Conservation (phyloP, 352 stramenopile genomes). For the Thraustochytrium sp. region DNA sequence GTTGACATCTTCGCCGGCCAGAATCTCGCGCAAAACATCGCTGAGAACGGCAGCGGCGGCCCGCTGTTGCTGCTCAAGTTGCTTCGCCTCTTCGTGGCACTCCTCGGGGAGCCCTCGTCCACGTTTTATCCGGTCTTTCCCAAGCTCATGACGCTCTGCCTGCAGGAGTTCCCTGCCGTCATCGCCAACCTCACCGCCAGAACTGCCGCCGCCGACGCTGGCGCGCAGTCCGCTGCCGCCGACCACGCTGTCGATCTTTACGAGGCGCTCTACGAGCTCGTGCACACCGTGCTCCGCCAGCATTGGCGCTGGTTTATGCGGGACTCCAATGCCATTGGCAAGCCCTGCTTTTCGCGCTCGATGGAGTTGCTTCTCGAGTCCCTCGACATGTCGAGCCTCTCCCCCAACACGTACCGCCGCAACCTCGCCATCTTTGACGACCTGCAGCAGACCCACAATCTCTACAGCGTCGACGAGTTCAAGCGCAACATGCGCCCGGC, state of each 20-base stretch:
- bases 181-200: neutral
- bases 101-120: neutral
- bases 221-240: neutral
- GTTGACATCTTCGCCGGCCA: slow-evolving; percentile 6
- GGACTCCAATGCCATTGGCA: neutral
- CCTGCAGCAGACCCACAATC: neutral
- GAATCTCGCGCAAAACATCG: neutral
- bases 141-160: neutral
- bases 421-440: slow-evolving; percentile 35
- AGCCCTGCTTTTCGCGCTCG: neutral
- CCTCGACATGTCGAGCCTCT: neutral
- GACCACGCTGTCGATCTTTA: neutral
- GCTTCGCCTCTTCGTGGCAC: neutral
- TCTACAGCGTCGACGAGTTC: neutral
- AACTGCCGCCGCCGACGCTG: neutral
- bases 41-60: neutral
- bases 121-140: neutral
- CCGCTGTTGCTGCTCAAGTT: slow-evolving; percentile 22
- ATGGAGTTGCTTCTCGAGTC: slow-evolving; percentile 36
- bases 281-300: slow-evolving; percentile 22
- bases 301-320: slow-evolving; percentile 22
- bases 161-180: neutral
- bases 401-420: neutral
- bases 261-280: slow-evolving; percentile 27
- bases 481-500: neutral